Evolutionary conservation across 176 grass and related monocot genomes (phyloP).

Genomic region (Avena eriantha): DNA sequence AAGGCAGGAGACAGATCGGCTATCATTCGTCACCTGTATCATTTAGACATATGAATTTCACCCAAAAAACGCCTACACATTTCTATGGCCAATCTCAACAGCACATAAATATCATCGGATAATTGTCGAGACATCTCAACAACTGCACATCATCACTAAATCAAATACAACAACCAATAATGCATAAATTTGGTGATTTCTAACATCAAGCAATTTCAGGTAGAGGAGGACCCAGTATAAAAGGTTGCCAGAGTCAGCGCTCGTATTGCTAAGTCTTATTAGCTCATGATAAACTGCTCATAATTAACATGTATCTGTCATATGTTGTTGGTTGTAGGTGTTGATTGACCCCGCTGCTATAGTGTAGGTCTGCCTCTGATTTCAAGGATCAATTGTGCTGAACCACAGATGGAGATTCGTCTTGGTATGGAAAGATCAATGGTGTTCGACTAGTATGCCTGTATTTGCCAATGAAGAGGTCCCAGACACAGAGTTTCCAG

Average conservation of each 20-base stretch:
- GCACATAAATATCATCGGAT: not conserved
- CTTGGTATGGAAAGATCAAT: not conserved
- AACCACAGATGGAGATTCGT: not conserved
- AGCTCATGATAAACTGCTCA: not conserved
- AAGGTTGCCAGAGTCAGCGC: not conserved
- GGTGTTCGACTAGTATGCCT: not conserved
- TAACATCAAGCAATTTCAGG: not conserved
- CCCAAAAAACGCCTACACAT: not conserved
- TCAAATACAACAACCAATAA: not conserved
- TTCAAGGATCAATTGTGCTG: not conserved
- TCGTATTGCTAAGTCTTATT: not conserved
- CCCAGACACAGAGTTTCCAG: conserved; percentile 2
- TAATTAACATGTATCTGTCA: not conserved
- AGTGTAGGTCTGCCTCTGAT: not conserved
- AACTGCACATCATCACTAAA: not conserved
- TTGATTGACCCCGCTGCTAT: not conserved
- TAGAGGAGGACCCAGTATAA: not conserved
- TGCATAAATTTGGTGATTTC: conserved; percentile 3
- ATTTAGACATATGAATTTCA: not conserved
- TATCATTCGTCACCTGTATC: not conserved
- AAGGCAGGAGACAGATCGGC: not conserved
- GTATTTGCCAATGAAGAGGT: conserved; percentile 5
- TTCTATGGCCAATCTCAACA: not conserved
- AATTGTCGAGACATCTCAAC: conserved; percentile 2
- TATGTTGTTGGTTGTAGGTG: not conserved